phyloP scores from a whole-genome alignment of 2,329 filamentous ascomycete species.

The Colletotrichum sp. region DNA sequence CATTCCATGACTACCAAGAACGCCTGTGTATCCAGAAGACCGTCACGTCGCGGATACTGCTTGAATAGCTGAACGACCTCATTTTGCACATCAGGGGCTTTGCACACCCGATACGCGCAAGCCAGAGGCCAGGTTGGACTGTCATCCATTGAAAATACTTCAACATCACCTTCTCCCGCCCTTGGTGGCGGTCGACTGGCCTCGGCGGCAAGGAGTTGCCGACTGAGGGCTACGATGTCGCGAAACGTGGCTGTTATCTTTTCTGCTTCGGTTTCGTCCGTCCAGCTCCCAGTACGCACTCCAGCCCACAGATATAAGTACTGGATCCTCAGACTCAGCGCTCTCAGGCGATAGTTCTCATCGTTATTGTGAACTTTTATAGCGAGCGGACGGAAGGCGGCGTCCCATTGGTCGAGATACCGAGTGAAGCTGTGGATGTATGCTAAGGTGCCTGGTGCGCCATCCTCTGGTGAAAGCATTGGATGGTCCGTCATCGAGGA shows the following conservation, averaged over 20 bases:
- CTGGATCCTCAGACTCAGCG: background rate
- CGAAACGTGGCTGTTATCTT: background rate
- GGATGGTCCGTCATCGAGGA: background rate
- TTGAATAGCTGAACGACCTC: constrained; percentile 44
- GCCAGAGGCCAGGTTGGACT: constrained; percentile 41
- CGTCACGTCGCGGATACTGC: constrained; percentile 47
- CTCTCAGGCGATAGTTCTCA: background rate
- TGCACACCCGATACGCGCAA: constrained; percentile 42
- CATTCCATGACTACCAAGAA: constrained; percentile 29
- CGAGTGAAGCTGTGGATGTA: background rate
- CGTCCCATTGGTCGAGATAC: background rate
- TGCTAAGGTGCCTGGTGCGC: background rate
- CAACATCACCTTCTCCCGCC: background rate
- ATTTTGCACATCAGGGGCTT: constrained; percentile 37
- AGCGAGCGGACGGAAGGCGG: background rate
- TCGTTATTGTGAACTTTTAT: background rate
- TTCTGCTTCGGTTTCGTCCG: background rate
- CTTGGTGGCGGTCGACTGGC: background rate
- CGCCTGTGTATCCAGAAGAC: constrained; percentile 45
- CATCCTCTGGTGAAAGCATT: background rate
- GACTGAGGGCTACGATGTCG: background rate
- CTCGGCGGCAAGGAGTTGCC: background rate
- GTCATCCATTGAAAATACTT: background rate
- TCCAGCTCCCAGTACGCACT: background rate
- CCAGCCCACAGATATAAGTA: constrained; percentile 4